Percentiles rank a stretch among this genome's conserved stretches.
These are phyloP conservation scores for Kluyveromyces marxianus DNA, from an alignment of 1,139 yeast genomes.

Conservation along the genomic window DNA sequence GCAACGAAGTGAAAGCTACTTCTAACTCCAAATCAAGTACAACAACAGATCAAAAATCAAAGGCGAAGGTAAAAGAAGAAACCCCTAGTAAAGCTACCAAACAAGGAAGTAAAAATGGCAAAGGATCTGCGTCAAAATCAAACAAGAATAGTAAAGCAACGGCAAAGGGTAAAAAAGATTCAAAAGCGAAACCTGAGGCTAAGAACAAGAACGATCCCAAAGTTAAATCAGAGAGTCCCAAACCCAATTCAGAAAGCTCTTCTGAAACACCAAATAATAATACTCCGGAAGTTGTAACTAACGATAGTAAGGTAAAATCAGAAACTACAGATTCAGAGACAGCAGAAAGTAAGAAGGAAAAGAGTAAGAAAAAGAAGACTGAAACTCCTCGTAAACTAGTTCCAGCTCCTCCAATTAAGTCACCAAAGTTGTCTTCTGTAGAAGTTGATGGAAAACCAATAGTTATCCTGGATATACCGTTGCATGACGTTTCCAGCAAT, in stretches of 20 bases:
- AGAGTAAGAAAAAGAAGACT: constrained; percentile 3
- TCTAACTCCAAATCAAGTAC: neutral
- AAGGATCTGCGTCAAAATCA: neutral
- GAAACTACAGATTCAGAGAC: constrained; percentile 7
- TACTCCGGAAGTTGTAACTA: constrained; percentile 9
- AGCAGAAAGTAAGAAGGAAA: constrained; percentile 9
- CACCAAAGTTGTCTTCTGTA: constrained; percentile 24
- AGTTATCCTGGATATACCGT: constrained; percentile 48
- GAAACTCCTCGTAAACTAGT: constrained; percentile 19
- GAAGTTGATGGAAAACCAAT: constrained; percentile 39
- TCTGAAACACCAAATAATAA: constrained; percentile 2
- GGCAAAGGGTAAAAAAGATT: neutral
- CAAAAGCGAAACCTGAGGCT: neutral
- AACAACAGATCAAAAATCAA: constrained; percentile 3
- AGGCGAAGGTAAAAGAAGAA: neutral
- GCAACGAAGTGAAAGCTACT: neutral
- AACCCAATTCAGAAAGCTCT: constrained; percentile 11
- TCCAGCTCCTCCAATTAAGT: constrained; percentile 28
- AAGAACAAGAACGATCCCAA: constrained; percentile 2
- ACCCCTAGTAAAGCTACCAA: neutral
- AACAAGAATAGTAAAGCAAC: constrained; percentile 1
- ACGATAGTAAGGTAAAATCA: constrained; percentile 4
- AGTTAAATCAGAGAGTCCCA: constrained; percentile 1
- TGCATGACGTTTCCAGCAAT: constrained; percentile 32
- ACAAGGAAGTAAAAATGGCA: neutral